Conservation (phyloP, 2,329 filamentous ascomycete genomes). For the Macrophomina tecta region DNA sequence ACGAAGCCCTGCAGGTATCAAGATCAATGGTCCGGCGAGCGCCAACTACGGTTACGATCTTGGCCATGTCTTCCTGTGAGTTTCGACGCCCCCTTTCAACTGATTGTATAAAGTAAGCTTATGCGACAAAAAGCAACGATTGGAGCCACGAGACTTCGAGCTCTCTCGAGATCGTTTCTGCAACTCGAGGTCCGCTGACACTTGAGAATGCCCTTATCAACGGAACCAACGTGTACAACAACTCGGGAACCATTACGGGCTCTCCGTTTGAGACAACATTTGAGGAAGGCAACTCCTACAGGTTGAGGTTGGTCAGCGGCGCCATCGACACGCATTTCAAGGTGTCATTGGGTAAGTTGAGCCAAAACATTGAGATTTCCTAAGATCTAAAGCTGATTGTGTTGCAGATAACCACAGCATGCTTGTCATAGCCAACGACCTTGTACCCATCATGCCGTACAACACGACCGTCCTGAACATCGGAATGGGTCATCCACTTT, state of each 20-base stretch:
- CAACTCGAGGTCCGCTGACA: constrained; percentile 32
- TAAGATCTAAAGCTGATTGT: no score
- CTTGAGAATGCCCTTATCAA: constrained; percentile 57
- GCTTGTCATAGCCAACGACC: constrained; percentile 52
- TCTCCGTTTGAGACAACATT: constrained; percentile 41
- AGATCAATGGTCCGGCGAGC: constrained; percentile 48
- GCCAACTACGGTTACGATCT: constrained; percentile 47
- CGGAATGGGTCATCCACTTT: constrained; percentile 32
- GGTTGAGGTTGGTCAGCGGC: constrained; percentile 65
- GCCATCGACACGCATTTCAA: constrained; percentile 41
- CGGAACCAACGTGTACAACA: constrained; percentile 45
- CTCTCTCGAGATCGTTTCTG: constrained; percentile 1
- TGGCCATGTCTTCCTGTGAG: constrained; percentile 44
- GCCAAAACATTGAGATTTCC: no score
- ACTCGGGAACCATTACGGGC: constrained; percentile 24
- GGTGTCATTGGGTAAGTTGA: constrained; percentile 34
- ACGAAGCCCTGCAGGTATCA: constrained; percentile 34
- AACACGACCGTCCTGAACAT: constrained; percentile 42
- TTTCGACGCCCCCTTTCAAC: no score
- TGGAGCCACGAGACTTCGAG: constrained; percentile 37
- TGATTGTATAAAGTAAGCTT: no score
- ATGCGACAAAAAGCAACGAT: constrained; percentile 36
- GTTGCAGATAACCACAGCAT: constrained; percentile 46
- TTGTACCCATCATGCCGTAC: constrained; percentile 48
- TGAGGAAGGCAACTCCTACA: constrained; percentile 59